A percentile compares a stretch with the other conserved stretches of the same genome.
Evolutionary conservation across 2,329 filamentous ascomycete species (phyloP).

Genomic region (Ophiostoma montium): DNA sequence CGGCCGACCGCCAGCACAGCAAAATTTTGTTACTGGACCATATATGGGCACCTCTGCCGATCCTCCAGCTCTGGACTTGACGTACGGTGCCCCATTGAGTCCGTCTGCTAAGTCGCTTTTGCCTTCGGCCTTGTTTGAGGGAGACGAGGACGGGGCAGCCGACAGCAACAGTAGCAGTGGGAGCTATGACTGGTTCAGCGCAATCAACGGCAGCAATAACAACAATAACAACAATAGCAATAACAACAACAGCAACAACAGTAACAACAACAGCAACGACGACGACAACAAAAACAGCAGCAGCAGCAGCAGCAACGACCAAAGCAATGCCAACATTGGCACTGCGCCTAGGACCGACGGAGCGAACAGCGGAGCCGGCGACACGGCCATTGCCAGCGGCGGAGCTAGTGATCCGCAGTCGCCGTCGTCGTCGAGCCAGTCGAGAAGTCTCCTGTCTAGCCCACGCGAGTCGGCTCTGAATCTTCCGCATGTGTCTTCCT

Average conservation of each 20-base stretch:
- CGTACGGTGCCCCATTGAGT: slow-evolving; percentile 56
- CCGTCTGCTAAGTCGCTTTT: slow-evolving; percentile 62
- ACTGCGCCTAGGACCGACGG: not conserved
- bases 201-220: not conserved
- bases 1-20: slow-evolving; percentile 20
- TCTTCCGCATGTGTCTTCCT: slow-evolving; percentile 35
- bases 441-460: slow-evolving; percentile 44
- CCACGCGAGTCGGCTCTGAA: slow-evolving; percentile 47
- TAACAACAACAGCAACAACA: not conserved
- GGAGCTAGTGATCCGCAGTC: slow-evolving; percentile 37
- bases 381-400: not conserved
- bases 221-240: not conserved
- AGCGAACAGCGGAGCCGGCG: not conserved
- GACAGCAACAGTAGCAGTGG: slow-evolving; percentile 6
- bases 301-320: not conserved
- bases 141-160: slow-evolving; percentile 27
- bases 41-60: slow-evolving; percentile 36
- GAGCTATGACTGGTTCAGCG: slow-evolving; percentile 1
- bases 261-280: not conserved
- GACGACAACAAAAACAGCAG: not conserved
- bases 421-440: slow-evolving; percentile 43
- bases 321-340: not conserved
- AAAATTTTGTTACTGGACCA: slow-evolving; percentile 37
- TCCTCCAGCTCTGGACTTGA: slow-evolving; percentile 36
- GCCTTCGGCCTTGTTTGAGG: slow-evolving; percentile 49